Evolutionary conservation across 176 grass and related monocot genomes (phyloP), one percentile per base, ranked within the genome.

Genomic region (Musa acuminata): DNA sequence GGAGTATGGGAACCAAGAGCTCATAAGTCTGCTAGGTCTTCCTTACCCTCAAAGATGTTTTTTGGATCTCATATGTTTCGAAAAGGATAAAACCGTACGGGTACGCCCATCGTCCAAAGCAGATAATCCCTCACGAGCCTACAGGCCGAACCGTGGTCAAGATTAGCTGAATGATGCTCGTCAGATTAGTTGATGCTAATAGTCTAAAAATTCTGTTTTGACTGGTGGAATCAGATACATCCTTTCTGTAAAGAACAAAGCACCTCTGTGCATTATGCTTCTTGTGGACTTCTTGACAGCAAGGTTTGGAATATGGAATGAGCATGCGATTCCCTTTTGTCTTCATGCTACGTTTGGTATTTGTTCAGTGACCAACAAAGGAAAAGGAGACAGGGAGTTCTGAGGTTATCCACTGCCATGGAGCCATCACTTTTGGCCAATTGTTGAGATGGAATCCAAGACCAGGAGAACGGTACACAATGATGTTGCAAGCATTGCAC

Each of bases 321-420:
- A 89, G 92, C 92, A 96, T 88, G 67, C 81, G 83, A 77, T 96
- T 87, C 93, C 65, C 79, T 82, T 84, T 92, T 92, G 83, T 86
- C 85, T 83, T 81, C 89, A 68, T 86, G 49, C 80, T 80, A 92
- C 89, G 93, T 86, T 90, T 92, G 83, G 81, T 72, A 92, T 87
- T 83, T 84, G 76, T 81, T 83, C 80, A 89, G 60, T 84, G 79
- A 76, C 78, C 68, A 79, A 49, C 72, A 62, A 87, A 84, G 84
- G 76, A 49, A 87, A 85, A 82, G 76, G 64, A 71, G 86, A 84
- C 84, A 82, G 77, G 77, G 76, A 67, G 86, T 79, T 78, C 29
- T 79, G 77, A 75, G 71, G 71, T 65, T 85, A 72, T 78, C 80
- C 58, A 85, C 78, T 51, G 52, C 53, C 54, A 52, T 82, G 79